These are phyloP conservation scores for Lactuca saligna DNA, from an alignment of 129 eudicot species.

Conservation along the genomic window DNA sequence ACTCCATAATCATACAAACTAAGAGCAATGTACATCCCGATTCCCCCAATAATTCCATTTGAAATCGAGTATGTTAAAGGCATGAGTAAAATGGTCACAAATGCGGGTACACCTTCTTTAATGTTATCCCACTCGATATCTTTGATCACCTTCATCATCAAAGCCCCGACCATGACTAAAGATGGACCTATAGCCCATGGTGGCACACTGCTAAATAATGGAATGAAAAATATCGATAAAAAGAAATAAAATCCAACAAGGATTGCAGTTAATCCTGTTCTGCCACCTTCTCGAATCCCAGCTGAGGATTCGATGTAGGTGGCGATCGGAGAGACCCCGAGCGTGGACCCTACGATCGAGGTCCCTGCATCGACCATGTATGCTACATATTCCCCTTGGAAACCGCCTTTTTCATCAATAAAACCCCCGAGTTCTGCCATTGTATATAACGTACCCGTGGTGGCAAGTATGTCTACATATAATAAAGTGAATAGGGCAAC, in stretches of 20 bases:
- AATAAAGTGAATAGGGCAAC: conserved; percentile 68
- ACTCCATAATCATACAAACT: conserved; percentile 44
- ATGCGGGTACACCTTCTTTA: conserved; percentile 75
- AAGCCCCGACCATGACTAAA: conserved; percentile 76
- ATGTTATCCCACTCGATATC: conserved; percentile 73
- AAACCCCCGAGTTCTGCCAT: conserved; percentile 82
- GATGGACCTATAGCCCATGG: conserved; percentile 97
- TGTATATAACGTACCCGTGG: conserved; percentile 85
- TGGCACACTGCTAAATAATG: conserved; percentile 73
- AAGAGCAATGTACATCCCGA: conserved; percentile 60
- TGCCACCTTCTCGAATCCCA: conserved; percentile 85
- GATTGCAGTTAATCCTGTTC: conserved; percentile 79
- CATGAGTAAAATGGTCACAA: conserved; percentile 79
- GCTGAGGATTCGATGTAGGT: conserved; percentile 76
- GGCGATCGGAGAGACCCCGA: conserved; percentile 89
- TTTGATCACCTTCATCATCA: conserved; percentile 89
- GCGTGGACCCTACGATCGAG: conserved; percentile 73
- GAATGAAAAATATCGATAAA: conserved; percentile 62
- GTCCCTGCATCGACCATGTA: conserved; percentile 90
- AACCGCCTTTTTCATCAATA: conserved; percentile 47
- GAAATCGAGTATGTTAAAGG: conserved; percentile 84
- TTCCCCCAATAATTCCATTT: conserved; percentile 86
- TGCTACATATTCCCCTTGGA: conserved; percentile 77
- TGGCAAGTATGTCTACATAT: conserved; percentile 77
- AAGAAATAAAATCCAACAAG: conserved; percentile 68